Base-by-base conservation (phyloP, 2,329 filamentous ascomycete species). In the Calonectria naviculata region DNA sequence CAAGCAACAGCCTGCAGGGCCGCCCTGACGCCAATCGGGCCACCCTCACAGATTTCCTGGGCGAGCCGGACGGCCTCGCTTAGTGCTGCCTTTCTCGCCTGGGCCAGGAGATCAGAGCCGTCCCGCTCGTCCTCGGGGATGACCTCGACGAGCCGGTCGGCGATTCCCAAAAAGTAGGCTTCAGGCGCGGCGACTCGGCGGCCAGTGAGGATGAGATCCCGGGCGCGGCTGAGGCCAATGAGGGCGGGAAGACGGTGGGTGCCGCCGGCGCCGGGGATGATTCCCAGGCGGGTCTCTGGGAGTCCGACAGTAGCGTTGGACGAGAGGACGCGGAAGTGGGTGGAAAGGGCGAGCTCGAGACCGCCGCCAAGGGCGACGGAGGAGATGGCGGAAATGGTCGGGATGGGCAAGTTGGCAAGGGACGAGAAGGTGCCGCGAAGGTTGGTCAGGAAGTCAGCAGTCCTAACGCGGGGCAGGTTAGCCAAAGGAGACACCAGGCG, bases 241-340 rank as follows among this genome's bases (percentile, higher is more conserved):
- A 99, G 84, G 10, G 89, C 89, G 1, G 95, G 95, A 0, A 99
- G 91, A 12, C 97, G 92, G 83, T 95, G 94, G 1, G 96, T 98
- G 71, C 96, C 97, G 49, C 97, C 97, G 2, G 96, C 97, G 70
- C 97, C 97, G 4, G 97, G 97, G 74, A 99, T 93, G 81, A 99
- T 99, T 67, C 93, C 97, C 3, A 99, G 89, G 3, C 95, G 89
- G 1, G 97, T 98, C 83, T 99, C 97, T 1, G 97, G 97, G 6
- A 98, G 90, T 0, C 92, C 95, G 66, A 99, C 91, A 28, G 88
- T 86, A 19, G 95, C 93, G 38, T 92, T 93, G 44, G 94, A 95
- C 36, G 92, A 90, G 75, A 98, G 92, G 64, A 99, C 93, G 75
- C 97, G 94, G 83, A 99, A 91, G 83, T 97, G 92, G 1, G 96